Conservation (phyloP, 352 stramenopile genomes). For the Peronospora belbahrii region DNA sequence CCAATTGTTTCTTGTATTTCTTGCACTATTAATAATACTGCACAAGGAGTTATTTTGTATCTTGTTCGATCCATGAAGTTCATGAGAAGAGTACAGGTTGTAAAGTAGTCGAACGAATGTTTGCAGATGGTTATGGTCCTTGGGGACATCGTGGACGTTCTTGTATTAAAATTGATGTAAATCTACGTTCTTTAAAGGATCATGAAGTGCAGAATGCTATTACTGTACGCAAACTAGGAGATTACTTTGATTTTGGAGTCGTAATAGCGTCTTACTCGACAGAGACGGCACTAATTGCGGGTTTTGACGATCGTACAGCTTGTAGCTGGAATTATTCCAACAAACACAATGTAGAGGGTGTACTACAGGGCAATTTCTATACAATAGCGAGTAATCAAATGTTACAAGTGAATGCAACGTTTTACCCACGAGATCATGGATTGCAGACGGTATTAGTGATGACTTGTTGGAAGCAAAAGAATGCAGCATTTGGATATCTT, state of each 20-base stretch:
- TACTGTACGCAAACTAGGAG: conserved; percentile 51
- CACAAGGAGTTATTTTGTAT: conserved; percentile 23
- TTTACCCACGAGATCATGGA: conserved; percentile 40
- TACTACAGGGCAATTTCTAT: conserved; percentile 58
- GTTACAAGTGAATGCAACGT: conserved; percentile 39
- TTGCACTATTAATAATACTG: conserved; percentile 24
- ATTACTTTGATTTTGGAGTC: conserved; percentile 80
- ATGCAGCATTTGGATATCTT: conserved; percentile 64
- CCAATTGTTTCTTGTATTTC: conserved; percentile 8
- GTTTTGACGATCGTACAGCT: conserved; percentile 45
- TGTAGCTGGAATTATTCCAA: conserved; percentile 64
- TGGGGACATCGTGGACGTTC: conserved; percentile 42
- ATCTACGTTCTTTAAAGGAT: conserved; percentile 37
- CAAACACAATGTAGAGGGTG: conserved; percentile 28
- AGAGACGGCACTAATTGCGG: conserved; percentile 23
- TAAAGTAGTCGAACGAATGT: conserved; percentile 75
- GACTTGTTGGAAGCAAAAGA: conserved; percentile 81
- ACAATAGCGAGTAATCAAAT: conserved; percentile 27
- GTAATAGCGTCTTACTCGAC: conserved; percentile 55
- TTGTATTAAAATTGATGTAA: conserved; percentile 41
- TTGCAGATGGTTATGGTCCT: conserved; percentile 51
- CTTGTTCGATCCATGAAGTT: conserved; percentile 54
- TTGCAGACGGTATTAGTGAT: conserved; percentile 65
- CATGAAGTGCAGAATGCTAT: conserved; percentile 61
- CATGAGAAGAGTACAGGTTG: conserved; percentile 47